Conservation (phyloP, 2,329 filamentous ascomycete genomes). For the Diplodia sapinea region DNA sequence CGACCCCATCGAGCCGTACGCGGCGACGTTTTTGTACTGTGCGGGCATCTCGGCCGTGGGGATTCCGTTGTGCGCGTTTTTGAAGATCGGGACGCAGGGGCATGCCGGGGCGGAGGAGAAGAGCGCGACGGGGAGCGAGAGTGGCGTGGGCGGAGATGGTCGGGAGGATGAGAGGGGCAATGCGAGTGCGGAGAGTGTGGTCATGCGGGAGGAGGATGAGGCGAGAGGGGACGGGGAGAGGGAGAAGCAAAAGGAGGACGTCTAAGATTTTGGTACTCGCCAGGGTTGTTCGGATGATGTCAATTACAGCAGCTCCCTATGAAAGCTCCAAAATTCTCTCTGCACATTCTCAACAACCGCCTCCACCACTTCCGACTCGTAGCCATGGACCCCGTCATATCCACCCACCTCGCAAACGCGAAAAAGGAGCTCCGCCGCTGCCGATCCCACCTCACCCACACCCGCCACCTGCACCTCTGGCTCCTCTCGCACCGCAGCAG, state of each 20-base stretch:
- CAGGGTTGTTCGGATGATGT: too few relatives aligned
- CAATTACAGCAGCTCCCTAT: too few relatives aligned
- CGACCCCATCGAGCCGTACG: constrained; percentile 57
- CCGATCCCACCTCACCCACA: too few relatives aligned
- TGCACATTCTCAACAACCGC: too few relatives aligned
- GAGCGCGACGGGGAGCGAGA: not conserved
- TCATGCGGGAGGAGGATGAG: not conserved
- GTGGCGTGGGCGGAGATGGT: not conserved
- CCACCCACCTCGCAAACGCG: too few relatives aligned
- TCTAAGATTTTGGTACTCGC: not conserved
- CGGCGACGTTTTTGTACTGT: constrained; percentile 59
- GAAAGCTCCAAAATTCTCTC: too few relatives aligned
- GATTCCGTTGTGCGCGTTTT: constrained; percentile 58
- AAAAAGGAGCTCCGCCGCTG: too few relatives aligned
- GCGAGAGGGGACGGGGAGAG: not conserved
- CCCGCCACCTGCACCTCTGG: too few relatives aligned
- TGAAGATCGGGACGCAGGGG: constrained; percentile 62
- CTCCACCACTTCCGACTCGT: too few relatives aligned
- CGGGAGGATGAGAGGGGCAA: not conserved
- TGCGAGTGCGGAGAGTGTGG: not conserved
- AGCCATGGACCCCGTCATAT: too few relatives aligned
- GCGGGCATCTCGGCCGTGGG: constrained; percentile 53
- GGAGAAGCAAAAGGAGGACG: not conserved
- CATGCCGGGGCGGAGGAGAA: not conserved
- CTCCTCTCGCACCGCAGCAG: too few relatives aligned